These are phyloP conservation scores for Malassezia arunalokei DNA, from an alignment of 1,284 basidiomycete genomes.

Conservation along the genomic window DNA sequence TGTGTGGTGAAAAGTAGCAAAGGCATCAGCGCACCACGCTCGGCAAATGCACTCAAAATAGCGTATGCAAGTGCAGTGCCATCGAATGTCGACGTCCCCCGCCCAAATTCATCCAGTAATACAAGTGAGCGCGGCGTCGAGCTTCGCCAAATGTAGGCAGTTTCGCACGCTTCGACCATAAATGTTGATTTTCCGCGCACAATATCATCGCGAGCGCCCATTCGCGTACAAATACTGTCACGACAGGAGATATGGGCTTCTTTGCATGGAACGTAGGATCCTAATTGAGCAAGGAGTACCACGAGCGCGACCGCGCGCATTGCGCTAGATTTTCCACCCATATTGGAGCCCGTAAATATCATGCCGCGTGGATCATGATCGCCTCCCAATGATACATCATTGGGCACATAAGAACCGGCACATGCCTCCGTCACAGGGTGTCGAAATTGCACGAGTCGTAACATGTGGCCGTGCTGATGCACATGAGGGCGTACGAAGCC, in stretches of 20 bases:
- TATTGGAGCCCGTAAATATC: slow-evolving; percentile 43
- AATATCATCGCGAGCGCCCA: slow-evolving; percentile 74
- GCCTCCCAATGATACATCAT: slow-evolving; percentile 25
- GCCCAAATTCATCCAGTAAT: slow-evolving; percentile 33
- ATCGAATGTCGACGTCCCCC: slow-evolving; percentile 30
- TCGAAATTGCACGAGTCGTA: slow-evolving; percentile 23
- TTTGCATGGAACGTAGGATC: slow-evolving; percentile 56
- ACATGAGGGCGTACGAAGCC: slow-evolving; percentile 26
- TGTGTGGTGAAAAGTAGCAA: slow-evolving; percentile 37
- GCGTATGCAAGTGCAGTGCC: slow-evolving; percentile 29
- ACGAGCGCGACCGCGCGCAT: slow-evolving; percentile 35
- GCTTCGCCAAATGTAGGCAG: slow-evolving; percentile 64
- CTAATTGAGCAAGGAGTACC: slow-evolving; percentile 51
- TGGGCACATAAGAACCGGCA: slow-evolving; percentile 27
- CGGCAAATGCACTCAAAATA: slow-evolving; percentile 24
- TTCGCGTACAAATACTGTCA: slow-evolving; percentile 72
- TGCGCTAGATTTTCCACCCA: slow-evolving; percentile 58
- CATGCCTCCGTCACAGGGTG: slow-evolving; percentile 38
- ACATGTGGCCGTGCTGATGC: background rate
- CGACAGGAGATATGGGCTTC: slow-evolving; percentile 62
- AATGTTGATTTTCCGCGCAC: slow-evolving; percentile 75
- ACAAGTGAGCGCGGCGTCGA: slow-evolving; percentile 46
- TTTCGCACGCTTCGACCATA: slow-evolving; percentile 91
- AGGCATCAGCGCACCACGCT: slow-evolving; percentile 3
- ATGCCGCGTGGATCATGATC: slow-evolving; percentile 12